Evolutionary conservation across 2,329 filamentous ascomycete genomes (phyloP).

Genomic region (Diaporthe sp.): DNA sequence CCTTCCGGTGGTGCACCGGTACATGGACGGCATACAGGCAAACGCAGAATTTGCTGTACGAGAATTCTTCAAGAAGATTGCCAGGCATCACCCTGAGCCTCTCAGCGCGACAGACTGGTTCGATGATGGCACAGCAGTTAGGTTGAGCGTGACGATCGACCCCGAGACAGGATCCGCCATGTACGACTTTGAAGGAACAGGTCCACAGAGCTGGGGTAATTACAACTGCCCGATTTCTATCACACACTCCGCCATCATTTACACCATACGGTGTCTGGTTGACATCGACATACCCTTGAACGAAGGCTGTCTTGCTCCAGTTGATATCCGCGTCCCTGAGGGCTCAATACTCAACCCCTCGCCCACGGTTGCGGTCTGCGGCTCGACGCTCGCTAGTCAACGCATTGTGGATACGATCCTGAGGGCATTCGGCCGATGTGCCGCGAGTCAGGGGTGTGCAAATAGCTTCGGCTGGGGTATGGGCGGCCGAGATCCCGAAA

Average conservation of each 20-base stretch:
- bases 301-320: conserved; percentile 51
- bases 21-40: conserved; percentile 82
- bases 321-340: conserved; percentile 48
- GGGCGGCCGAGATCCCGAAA: conserved; percentile 46
- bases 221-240: conserved; percentile 53
- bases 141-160: conserved; percentile 50
- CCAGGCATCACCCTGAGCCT: conserved; percentile 62
- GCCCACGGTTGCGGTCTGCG: conserved; percentile 51
- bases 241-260: conserved; percentile 54
- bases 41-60: conserved; percentile 82
- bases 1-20: conserved; percentile 78
- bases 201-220: conserved; percentile 51
- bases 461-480: conserved; percentile 50
- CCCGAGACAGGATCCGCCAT: conserved; percentile 36
- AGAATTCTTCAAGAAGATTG: conserved; percentile 73
- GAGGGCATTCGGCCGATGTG: conserved; percentile 45
- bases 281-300: conserved; percentile 52
- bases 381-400: conserved; percentile 69
- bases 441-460: conserved; percentile 48
- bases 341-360: conserved; percentile 49
- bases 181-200: conserved; percentile 47
- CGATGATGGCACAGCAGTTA: conserved; percentile 54
- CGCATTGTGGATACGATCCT: conserved; percentile 49
- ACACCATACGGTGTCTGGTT: conserved; percentile 51
- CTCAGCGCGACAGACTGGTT: conserved; percentile 53